These are phyloP conservation scores for Orbilia javanica DNA, from an alignment of 2,329 filamentous ascomycete genomes.

Conservation along the genomic window DNA sequence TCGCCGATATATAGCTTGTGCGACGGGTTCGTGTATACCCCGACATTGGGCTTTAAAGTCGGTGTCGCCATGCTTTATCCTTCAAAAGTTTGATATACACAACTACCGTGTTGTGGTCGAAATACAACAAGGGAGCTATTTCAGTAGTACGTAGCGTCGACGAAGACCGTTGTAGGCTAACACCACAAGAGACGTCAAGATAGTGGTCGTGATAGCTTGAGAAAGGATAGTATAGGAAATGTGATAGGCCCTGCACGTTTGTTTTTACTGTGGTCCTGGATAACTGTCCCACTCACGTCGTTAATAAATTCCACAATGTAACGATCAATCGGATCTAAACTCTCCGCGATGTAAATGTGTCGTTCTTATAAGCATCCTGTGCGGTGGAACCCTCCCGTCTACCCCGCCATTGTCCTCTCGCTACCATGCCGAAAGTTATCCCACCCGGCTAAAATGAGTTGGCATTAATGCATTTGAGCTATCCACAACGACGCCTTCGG, in stretches of 20 bases:
- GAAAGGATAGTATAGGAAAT: neutral
- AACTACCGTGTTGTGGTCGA: constrained; percentile 25
- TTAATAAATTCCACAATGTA: neutral
- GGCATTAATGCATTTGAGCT: constrained; percentile 40
- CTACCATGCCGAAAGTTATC: constrained; percentile 42
- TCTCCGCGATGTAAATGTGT: neutral
- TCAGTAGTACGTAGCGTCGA: neutral
- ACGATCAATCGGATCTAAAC: neutral
- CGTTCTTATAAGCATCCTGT: constrained; percentile 1
- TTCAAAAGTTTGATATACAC: neutral
- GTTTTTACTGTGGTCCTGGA: neutral
- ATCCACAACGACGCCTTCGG: constrained; percentile 29
- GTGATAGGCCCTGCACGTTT: neutral
- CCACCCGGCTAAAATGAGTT: constrained; percentile 47
- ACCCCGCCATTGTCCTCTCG: constrained; percentile 29
- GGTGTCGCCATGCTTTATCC: constrained; percentile 26
- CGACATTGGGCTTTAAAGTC: constrained; percentile 85
- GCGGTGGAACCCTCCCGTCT: constrained; percentile 1
- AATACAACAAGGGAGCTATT: constrained; percentile 30
- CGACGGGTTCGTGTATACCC: constrained; percentile 92
- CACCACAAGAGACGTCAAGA: neutral
- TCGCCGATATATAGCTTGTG: constrained; percentile 92
- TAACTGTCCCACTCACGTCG: neutral
- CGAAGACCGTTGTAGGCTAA: neutral
- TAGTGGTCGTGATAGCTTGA: neutral